Percentiles rank a stretch among this genome's conserved stretches.
Conservation (phyloP, 768 basidiomycete genomes). For the Trichaptum fuscoviolaceum region DNA sequence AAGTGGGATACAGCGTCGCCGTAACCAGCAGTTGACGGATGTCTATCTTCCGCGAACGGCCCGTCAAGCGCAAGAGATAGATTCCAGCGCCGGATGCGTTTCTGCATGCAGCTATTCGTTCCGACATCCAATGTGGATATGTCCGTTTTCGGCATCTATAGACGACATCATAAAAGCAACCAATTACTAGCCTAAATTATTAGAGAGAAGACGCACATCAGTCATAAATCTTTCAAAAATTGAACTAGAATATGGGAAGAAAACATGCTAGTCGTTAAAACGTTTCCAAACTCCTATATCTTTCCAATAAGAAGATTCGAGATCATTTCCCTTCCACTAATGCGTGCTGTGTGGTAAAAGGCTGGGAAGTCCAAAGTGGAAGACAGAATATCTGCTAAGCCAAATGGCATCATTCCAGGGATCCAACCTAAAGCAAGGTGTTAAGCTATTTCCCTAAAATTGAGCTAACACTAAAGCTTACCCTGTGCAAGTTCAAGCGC, state of each 20-base stretch:
- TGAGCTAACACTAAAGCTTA: slow-evolving; percentile 29
- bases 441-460: not conserved
- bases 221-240: not conserved
- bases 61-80: not conserved
- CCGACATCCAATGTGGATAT: not conserved
- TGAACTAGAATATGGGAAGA: not conserved
- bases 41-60: not conserved
- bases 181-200: not conserved
- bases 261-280: not conserved
- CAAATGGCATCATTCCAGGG: slow-evolving; percentile 93
- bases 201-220: not conserved
- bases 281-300: slow-evolving; percentile 45
- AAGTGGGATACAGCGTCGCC: too few species aligned
- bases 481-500: slow-evolving; percentile 94
- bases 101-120: not conserved
- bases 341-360: slow-evolving; percentile 67
- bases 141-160: not conserved
- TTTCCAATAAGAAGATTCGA: slow-evolving; percentile 81
- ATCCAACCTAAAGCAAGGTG: slow-evolving; percentile 76
- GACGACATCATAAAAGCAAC: not conserved
- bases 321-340: slow-evolving; percentile 81
- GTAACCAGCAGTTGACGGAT: not conserved
- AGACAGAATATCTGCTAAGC: slow-evolving; percentile 75
- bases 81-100: not conserved
- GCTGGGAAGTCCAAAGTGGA: slow-evolving; percentile 89